Evolutionary conservation across 2,329 filamentous ascomycete species (phyloP).

Genomic region (Macrophomina tecta): DNA sequence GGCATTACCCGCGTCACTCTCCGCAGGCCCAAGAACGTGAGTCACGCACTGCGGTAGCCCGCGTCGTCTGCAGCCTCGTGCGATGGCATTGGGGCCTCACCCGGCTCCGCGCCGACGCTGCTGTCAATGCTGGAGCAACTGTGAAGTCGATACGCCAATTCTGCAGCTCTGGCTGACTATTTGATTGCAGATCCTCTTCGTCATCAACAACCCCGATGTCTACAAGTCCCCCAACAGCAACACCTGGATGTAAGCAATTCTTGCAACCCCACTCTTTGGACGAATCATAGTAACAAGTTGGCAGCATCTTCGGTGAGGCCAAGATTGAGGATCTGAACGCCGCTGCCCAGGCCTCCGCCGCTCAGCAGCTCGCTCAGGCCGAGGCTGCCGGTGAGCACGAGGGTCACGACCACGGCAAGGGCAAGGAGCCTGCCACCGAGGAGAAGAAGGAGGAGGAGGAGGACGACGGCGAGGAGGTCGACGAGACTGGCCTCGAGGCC

Average conservation of each 20-base stretch:
- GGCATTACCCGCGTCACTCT: conserved; percentile 98
- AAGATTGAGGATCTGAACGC: conserved; percentile 99
- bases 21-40: conserved; percentile 97
- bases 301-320: conserved; percentile 97
- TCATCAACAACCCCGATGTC: conserved; percentile 99
- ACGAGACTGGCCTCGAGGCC: conserved; percentile 91
- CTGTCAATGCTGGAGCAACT: neutral
- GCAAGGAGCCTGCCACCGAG: conserved; percentile 61
- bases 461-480: conserved; percentile 94
- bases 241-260: conserved; percentile 88
- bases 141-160: neutral
- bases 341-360: conserved; percentile 92
- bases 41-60: conserved; percentile 50
- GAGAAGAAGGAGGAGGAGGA: conserved; percentile 77
- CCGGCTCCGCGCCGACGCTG: neutral
- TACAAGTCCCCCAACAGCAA: conserved; percentile 99
- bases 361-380: conserved; percentile 87
- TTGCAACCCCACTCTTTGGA: conserved; percentile 9
- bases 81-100: neutral
- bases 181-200: conserved; percentile 84
- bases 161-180: conserved; percentile 18
- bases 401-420: conserved; percentile 66
- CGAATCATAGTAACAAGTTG: conserved; percentile 34
- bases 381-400: conserved; percentile 70
- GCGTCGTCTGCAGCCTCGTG: neutral